Evolutionary conservation across 176 grass and related monocot species (phyloP).

Genomic region (Stipa capillata): DNA sequence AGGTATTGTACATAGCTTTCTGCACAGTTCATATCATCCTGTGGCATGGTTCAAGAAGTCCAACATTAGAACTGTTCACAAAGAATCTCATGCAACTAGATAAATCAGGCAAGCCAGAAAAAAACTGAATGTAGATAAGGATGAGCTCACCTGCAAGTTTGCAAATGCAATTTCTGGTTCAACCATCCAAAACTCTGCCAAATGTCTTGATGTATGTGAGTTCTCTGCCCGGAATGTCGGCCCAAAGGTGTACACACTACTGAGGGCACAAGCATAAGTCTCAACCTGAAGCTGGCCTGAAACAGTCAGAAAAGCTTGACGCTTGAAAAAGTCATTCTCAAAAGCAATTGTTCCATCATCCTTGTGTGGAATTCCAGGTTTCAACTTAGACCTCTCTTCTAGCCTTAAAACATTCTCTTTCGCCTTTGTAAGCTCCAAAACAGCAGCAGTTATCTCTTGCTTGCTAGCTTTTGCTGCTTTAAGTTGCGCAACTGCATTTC

Average conservation of each 20-base stretch:
- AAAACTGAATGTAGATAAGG: background rate
- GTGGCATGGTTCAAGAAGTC: constrained; percentile 1
- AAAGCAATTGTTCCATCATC: constrained; percentile 69
- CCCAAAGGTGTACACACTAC: constrained; percentile 93
- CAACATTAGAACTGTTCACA: background rate
- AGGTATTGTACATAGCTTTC: constrained; percentile 86
- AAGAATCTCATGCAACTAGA: background rate
- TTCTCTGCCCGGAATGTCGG: constrained; percentile 95
- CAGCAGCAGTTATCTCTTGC: constrained; percentile 50
- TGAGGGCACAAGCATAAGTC: constrained; percentile 84
- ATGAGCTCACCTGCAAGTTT: constrained; percentile 63
- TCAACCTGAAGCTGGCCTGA: constrained; percentile 96
- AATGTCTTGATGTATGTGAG: constrained; percentile 84
- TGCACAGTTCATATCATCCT: constrained; percentile 96
- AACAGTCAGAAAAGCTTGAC: constrained; percentile 91
- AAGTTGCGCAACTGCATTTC: constrained; percentile 45
- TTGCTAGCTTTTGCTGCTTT: constrained; percentile 77
- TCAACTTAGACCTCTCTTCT: constrained; percentile 92
- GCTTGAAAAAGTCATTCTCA: constrained; percentile 81
- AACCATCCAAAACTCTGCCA: constrained; percentile 99
- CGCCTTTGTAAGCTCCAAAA: constrained; percentile 54
- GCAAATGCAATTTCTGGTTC: constrained; percentile 97
- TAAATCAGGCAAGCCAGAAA: background rate
- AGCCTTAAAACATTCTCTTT: constrained; percentile 59
- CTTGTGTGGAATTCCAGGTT: constrained; percentile 58